Base-by-base conservation (phyloP, 2,329 filamentous ascomycete genomes). In the Pseudogymnoascus sp. region DNA sequence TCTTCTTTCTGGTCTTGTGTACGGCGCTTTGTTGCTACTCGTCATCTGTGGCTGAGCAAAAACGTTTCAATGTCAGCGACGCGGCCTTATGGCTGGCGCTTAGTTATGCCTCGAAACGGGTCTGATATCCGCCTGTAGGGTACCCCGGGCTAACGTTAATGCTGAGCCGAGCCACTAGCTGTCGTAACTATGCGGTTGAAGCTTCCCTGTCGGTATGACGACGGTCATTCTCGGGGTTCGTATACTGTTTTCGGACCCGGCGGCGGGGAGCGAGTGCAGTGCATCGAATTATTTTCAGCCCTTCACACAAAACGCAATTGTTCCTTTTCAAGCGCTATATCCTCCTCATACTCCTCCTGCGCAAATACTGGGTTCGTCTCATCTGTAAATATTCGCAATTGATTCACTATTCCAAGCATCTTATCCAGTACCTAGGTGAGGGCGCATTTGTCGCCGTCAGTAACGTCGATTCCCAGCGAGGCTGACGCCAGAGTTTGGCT, bases 31-130 rank as follows among this genome's bases (percentile, higher is more conserved):
- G 29, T 31, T 34, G 26, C 47, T 57, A 57, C 26, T 57, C 47
- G 47, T 57, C 47, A 57, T 57, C 47, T 57, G 47, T 57, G 47
- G 47, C 47, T 57, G 47, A 57, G 47, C 29, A 31, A 57, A 57
- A 18, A 12, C 26, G 47, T 57, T 57, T 57, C 47, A 57, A 34
- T 57, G 51, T 6, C 29, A 57, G 29, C 51, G 29, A 57, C 51
- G 29, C 51, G 51, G 51, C 51, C 29, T 57, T 34, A 57, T 14
- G 51, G 51, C 51, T 57, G 51, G 51, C 29, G 47, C 4, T 57
- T 57, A 57, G 11, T 23, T 45, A 45, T 57, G 47, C 47, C 47
- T 57, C 47, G 34, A 57, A 57, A 57, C n/a, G 29, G 26, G 47
- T 12, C 26, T 34, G 29, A 34, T 57, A n/a, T 18, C 26, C 29